A percentile compares a stretch with the other conserved stretches of the same genome.
phyloP scores from a whole-genome alignment of 306 rosid genomes.

The Cucurbita pepo region DNA sequence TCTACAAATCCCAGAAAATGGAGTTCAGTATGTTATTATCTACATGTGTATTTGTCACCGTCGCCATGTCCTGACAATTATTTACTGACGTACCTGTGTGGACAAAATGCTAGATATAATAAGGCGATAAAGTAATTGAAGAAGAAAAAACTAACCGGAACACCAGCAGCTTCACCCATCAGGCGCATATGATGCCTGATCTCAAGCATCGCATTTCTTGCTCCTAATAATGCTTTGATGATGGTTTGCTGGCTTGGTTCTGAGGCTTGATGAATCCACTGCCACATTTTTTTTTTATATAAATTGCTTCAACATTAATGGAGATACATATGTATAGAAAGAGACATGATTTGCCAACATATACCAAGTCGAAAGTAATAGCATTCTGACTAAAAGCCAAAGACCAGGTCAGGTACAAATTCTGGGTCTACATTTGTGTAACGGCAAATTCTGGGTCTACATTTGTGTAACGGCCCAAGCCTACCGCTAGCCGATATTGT shows the following conservation, averaged over 20 bases:
- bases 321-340: not conserved
- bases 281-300: conserved; percentile 11
- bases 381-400: not conserved
- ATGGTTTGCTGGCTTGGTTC: conserved; percentile 41
- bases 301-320: not conserved
- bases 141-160: conserved; percentile 55
- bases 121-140: not conserved
- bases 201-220: conserved; percentile 72
- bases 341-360: not conserved
- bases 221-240: conserved; percentile 52
- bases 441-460: not conserved
- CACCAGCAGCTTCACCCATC: conserved; percentile 92
- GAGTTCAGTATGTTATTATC: not conserved
- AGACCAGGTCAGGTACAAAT: not conserved
- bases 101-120: not conserved
- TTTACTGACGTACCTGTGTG: not conserved
- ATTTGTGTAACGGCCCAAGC: not conserved
- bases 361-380: not conserved
- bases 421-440: not conserved
- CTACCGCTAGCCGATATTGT: too few relatives aligned
- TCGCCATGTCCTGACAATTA: not conserved
- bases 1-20: conserved; percentile 28
- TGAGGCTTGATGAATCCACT: conserved; percentile 80
- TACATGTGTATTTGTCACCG: not conserved
- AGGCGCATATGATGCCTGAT: conserved; percentile 64